phyloP scores from a whole-genome alignment of 441 rosid genomes.

The Eruca vesicaria region DNA sequence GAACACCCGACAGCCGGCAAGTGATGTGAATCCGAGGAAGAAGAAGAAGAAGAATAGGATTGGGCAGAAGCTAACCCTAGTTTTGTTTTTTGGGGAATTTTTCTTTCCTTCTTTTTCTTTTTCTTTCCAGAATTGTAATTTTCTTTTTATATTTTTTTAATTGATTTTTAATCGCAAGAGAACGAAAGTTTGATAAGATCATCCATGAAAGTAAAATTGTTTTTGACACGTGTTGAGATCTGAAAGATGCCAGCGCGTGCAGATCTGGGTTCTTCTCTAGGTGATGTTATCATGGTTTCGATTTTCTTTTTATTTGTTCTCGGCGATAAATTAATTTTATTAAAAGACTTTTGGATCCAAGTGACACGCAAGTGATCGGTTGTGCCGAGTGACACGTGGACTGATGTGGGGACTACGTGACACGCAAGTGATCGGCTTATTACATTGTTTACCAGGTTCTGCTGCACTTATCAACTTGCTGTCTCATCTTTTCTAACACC shows the following conservation, averaged over 20 bases:
- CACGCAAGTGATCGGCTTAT: too few species aligned
- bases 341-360: background rate
- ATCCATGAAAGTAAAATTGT: background rate
- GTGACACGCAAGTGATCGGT: conserved; percentile 31
- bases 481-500: too few species aligned
- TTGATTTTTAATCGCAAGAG: background rate
- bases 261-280: conserved; percentile 34
- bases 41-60: background rate
- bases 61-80: conserved; percentile 33
- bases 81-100: conserved; percentile 28
- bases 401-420: background rate
- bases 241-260: conserved; percentile 28
- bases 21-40: background rate
- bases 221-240: conserved; percentile 10
- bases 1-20: conserved; percentile 15
- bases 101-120: background rate
- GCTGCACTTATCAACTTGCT: too few species aligned
- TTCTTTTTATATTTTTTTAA: background rate
- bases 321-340: background rate
- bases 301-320: background rate
- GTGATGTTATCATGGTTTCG: conserved; percentile 25
- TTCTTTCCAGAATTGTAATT: background rate
- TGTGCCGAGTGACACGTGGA: conserved; percentile 25
- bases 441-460: too few species aligned
- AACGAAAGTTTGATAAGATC: background rate